These are phyloP conservation scores for Saccharomyces hybrid DNA, from an alignment of 1,139 yeast species.

Conservation along the genomic window DNA sequence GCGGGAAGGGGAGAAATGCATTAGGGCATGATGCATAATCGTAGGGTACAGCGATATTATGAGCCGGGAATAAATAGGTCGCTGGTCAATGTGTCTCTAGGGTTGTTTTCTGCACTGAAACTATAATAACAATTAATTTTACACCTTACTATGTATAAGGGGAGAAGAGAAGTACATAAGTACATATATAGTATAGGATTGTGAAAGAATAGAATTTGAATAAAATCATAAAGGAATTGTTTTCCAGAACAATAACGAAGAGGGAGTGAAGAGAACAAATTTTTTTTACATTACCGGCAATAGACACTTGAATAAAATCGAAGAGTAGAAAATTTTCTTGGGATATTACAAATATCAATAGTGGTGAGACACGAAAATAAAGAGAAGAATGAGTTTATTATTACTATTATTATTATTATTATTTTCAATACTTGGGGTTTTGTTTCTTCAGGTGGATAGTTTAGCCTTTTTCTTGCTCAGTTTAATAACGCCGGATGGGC, in stretches of 20 bases:
- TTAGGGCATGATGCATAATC: background rate
- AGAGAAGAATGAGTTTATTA: background rate
- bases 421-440: background rate
- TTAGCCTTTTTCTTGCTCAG: slow-evolving; percentile 23
- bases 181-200: background rate
- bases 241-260: background rate
- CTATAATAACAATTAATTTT: background rate
- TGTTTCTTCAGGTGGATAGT: slow-evolving; percentile 4
- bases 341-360: background rate
- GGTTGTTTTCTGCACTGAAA: background rate
- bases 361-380: background rate
- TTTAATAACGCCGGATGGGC: slow-evolving; percentile 43
- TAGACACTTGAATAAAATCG: background rate
- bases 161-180: background rate
- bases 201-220: background rate
- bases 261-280: background rate
- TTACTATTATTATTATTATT: background rate
- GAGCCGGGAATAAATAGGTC: background rate
- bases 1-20: background rate
- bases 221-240: background rate
- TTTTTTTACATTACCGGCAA: background rate
- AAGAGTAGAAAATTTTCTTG: background rate
- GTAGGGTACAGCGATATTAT: background rate
- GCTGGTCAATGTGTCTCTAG: background rate
- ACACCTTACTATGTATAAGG: background rate